phyloP scores from a whole-genome alignment of 495 filamentous ascomycete species.

The Sporormia fimetaria region DNA sequence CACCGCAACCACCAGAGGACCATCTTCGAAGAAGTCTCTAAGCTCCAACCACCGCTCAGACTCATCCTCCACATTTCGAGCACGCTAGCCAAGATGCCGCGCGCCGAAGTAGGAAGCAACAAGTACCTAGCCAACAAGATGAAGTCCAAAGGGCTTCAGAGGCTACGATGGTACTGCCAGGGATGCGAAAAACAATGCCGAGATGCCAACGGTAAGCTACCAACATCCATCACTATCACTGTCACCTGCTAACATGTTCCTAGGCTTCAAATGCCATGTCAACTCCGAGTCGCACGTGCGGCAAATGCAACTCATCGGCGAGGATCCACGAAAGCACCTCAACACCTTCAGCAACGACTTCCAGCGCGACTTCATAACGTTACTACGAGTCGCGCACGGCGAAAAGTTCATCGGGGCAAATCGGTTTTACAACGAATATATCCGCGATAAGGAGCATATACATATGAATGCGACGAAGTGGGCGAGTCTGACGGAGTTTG shows the following conservation, averaged over 20 bases:
- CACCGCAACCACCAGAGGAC: too few species aligned
- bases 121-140: conserved; percentile 83
- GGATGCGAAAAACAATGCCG: conserved; percentile 49
- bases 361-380: conserved; percentile 61
- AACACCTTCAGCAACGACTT: conserved; percentile 69
- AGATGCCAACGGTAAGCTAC: conserved; percentile 68
- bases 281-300: conserved; percentile 73
- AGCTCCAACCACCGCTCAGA: not conserved
- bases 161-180: conserved; percentile 80
- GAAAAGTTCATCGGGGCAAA: conserved; percentile 79
- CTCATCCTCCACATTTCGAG: not conserved
- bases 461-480: conserved; percentile 92
- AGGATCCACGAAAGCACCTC: conserved; percentile 70
- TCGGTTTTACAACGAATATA: conserved; percentile 86
- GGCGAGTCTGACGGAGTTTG: conserved; percentile 77
- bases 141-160: conserved; percentile 77
- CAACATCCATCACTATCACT: too few species aligned
- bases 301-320: conserved; percentile 72
- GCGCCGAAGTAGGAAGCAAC: conserved; percentile 77
- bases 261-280: conserved; percentile 68
- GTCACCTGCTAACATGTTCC: too few species aligned
- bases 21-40: too few species aligned
- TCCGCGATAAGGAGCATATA: conserved; percentile 67
- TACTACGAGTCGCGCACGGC: conserved; percentile 67
- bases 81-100: conserved; percentile 57